Base-by-base conservation (phyloP, 306 rosid species). In the Cucurbita moschata region DNA sequence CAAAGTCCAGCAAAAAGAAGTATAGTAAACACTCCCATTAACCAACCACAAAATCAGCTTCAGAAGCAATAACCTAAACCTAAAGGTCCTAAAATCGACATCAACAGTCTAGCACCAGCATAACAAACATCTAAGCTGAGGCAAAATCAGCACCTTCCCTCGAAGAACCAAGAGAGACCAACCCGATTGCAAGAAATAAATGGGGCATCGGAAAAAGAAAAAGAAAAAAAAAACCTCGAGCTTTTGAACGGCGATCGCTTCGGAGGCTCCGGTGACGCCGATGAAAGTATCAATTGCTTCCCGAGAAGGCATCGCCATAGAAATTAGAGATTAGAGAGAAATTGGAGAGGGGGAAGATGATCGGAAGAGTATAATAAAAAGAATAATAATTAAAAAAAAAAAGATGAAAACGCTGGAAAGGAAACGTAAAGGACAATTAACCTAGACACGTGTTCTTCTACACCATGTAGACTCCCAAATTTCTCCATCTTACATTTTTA, bases 221-320 rank as follows among this genome's bases (percentile, higher is more conserved):
- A 38, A 52, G 51, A 15, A 2, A 53, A 42, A 60, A 19, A 40
- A 26, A 47, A 91, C 98, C 96, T 87, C 78, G 9, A 92, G 92
- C 61, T 74, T 86, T 39, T 87, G 91, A 53, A 81, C 72, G 51
- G 98, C 96, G 74, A 85, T 70, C 35, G 85, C 82, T 64, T 86
- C 86, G 49, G 96, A 72, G 40, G 79, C 83, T 14, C 96, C 96
- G 8, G 98, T 90, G 78, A 92, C 83, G 83, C 83, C 77, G 58
- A 90, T 86, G 80, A 92, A 92, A 8, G 91, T 90, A 1, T 87
- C 96, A 63, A 92, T 84, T 57, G 91, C 86, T 71, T 88, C 92
- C 72, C 86, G 96, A 84, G 82, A 77, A 72, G 92, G 96, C 78
- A 82, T 84, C 79, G 92, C 91, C 98, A 92, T 92, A 77, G 84